phyloP scores from a whole-genome alignment of 768 basidiomycete genomes.

The Rhizopogon rudus region DNA sequence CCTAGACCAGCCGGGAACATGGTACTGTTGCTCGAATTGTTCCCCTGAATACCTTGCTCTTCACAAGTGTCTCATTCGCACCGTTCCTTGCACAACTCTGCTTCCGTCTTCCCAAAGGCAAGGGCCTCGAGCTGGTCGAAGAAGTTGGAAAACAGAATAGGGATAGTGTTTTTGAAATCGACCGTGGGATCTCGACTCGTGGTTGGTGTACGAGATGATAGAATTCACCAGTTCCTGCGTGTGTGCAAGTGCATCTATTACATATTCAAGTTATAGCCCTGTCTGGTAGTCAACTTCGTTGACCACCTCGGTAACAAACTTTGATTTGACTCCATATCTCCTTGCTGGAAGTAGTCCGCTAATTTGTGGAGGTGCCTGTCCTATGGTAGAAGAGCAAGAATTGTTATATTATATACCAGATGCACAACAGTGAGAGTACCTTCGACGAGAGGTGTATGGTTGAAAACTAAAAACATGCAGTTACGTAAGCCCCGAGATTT shows the following conservation, averaged over 20 bases:
- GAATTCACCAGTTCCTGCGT: constrained; percentile 38
- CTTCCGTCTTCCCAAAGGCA: constrained; percentile 96
- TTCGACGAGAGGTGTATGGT: too few species aligned
- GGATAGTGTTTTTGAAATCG: constrained; percentile 88
- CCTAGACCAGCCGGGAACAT: constrained; percentile 66
- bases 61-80: constrained; percentile 80
- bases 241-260: background rate
- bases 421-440: too few species aligned
- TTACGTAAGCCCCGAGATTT: too few species aligned
- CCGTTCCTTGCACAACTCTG: constrained; percentile 69
- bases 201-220: constrained; percentile 92
- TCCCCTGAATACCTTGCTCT: constrained; percentile 98
- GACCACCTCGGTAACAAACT: constrained; percentile 91
- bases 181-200: constrained; percentile 79
- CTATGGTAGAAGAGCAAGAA: constrained; percentile 97
- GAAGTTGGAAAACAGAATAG: constrained; percentile 92
- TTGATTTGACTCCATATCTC: constrained; percentile 99
- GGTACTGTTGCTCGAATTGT: constrained; percentile 94
- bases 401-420: constrained; percentile 89
- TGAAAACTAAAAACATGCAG: too few species aligned
- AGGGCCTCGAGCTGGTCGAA: constrained; percentile 98
- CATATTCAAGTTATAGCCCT: constrained; percentile 79
- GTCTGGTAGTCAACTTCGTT: constrained; percentile 93
- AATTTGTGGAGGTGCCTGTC: constrained; percentile 99
- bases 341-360: constrained; percentile 99